These are phyloP conservation scores for Beauveria pseudobassiana DNA, from an alignment of 2,329 filamentous ascomycete genomes.

Conservation along the genomic window DNA sequence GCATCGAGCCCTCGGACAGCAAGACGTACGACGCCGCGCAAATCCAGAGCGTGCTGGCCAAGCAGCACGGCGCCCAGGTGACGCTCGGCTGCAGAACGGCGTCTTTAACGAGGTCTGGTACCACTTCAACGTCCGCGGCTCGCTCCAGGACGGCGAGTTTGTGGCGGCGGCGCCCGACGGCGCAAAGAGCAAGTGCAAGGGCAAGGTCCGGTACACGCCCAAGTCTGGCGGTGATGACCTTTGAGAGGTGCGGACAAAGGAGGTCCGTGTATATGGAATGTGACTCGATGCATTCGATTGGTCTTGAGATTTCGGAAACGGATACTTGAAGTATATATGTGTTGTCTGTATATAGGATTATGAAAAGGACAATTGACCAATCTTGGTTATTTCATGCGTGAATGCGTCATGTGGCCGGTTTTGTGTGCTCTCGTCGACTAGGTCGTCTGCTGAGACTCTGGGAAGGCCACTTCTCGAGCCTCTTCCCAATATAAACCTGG, in stretches of 20 bases:
- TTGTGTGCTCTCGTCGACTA: too few relatives aligned
- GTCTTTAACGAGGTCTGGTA: conserved; percentile 51
- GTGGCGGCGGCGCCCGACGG: conserved; percentile 48
- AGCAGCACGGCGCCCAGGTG: conserved; percentile 44
- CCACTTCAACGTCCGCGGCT: conserved; percentile 55
- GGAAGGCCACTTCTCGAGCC: too few relatives aligned
- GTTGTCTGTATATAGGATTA: too few relatives aligned
- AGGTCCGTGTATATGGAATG: neutral
- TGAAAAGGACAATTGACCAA: too few relatives aligned
- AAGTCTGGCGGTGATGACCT: conserved; percentile 22
- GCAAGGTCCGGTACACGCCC: conserved; percentile 57
- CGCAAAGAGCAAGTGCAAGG: conserved; percentile 55
- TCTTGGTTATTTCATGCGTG: too few relatives aligned
- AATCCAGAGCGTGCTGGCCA: conserved; percentile 52
- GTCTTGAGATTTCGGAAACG: too few relatives aligned
- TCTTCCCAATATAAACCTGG: too few relatives aligned
- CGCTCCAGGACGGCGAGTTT: conserved; percentile 53
- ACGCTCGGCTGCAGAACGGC: conserved; percentile 47
- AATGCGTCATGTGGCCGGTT: too few relatives aligned
- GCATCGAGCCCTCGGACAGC: conserved; percentile 45
- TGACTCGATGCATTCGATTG: too few relatives aligned
- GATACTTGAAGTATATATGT: too few relatives aligned
- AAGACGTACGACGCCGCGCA: conserved; percentile 51
- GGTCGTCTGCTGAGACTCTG: too few relatives aligned
- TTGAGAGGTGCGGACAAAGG: neutral